Conservation (phyloP, 208 protist species). For the Tritrichomonas foetus region DNA sequence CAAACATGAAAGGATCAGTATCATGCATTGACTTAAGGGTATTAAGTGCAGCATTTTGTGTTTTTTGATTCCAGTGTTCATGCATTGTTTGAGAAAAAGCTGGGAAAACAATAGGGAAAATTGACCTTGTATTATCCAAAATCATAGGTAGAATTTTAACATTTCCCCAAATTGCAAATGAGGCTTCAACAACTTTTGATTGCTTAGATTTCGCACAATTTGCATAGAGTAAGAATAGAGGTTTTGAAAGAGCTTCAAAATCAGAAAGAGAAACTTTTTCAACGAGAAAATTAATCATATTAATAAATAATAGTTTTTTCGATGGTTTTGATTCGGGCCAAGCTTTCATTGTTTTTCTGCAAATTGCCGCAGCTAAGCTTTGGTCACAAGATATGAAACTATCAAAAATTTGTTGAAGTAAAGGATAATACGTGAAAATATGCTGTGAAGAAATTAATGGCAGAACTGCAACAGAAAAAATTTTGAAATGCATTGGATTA, state of each 20-base stretch:
- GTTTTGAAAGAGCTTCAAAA: neutral
- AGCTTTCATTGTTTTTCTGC: neutral
- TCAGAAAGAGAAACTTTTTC: neutral
- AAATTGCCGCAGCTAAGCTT: neutral
- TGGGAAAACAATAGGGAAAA: neutral
- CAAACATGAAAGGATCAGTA: neutral
- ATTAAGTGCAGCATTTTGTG: neutral
- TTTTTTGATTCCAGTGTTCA: neutral
- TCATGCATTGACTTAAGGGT: conserved; percentile 14
- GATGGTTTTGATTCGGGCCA: conserved; percentile 17
- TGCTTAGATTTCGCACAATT: neutral
- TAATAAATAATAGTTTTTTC: neutral
- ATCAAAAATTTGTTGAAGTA: neutral
- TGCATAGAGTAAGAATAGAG: neutral
- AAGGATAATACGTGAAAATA: neutral
- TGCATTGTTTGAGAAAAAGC: neutral
- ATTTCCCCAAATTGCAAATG: neutral
- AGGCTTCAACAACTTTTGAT: neutral
- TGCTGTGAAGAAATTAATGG: neutral
- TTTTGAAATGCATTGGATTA: too few species aligned
- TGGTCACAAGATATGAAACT: neutral
- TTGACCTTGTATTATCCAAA: neutral
- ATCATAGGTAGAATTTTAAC: neutral
- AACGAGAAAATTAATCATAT: neutral
- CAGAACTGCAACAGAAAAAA: neutral